Evolutionary conservation across 257 asterid genomes (phyloP), one percentile per base, ranked within the genome.

Genomic region (Solanum sejunctum): DNA sequence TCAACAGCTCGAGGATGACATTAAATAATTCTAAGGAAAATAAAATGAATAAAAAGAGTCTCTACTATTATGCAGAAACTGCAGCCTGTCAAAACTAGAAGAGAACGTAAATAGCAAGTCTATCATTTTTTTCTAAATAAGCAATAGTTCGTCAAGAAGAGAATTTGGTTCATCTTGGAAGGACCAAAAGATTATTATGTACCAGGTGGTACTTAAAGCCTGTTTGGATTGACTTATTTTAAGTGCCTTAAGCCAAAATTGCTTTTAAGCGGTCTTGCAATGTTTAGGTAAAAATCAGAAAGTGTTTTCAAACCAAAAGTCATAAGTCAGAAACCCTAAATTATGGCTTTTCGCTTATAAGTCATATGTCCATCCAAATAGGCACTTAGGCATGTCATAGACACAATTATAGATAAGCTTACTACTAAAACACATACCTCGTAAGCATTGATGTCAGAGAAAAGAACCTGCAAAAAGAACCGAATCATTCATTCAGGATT

Each of bases 371-470:
- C 41, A 36, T 36, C 41, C 41, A 36, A 36, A 36, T 5, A 5
- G 41, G 41, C 41, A 3, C 80, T 71, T 71, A 41, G 32, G 80
- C 15, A 47, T 75, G 81, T 77, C 82, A 77, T 26, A 51, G 8
- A 10, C 63, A 51, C 63, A 77, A 77, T 0, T 13, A 51, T 61
- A 57, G 6, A 41, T 69, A 9, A 26, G 47, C 64, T 18, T 43
- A 80, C 84, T 71, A 57, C 23, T 28, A 23, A 47, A 57, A 1
- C 21, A 32, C 92, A 23, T 91, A 94, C 99, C 98, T 95, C 98
- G 4, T 93, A 92, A 20, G 98, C 98, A 84, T 83, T 94, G 64
- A 93, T 82, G 86, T 93, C 97, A 1, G 99, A 95, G 94, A 95
- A 95, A 85, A 95, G 90, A 89, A 95, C 99, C 99, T 94, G 97